A percentile compares a stretch with the other conserved stretches of the same genome.
Conservation (phyloP, 257 asterid genomes). For the Solanum pinnatisectum region DNA sequence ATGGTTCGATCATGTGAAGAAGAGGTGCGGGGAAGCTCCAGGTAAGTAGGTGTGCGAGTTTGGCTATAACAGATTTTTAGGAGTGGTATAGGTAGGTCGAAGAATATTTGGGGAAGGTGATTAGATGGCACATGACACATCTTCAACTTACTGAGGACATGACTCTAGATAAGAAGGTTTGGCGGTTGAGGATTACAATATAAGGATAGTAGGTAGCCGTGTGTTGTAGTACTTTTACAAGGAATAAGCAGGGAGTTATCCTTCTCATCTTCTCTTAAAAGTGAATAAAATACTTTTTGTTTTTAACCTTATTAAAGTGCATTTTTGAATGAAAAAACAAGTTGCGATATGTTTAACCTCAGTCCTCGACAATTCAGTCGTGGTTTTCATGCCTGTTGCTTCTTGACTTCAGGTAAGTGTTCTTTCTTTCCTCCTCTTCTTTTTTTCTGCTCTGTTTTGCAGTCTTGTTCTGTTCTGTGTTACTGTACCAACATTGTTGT, state of each 20-base stretch:
- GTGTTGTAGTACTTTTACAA: too few species aligned
- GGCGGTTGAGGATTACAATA: too few species aligned
- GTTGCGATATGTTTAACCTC: too few species aligned
- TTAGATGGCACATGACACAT: neutral
- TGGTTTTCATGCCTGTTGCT: too few species aligned
- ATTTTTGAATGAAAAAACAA: neutral
- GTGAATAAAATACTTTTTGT: too few species aligned
- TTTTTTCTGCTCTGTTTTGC: neutral
- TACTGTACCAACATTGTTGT: neutral
- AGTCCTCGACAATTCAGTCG: too few species aligned
- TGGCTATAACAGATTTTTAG: too few species aligned
- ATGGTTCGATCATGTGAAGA: neutral
- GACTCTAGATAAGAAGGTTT: too few species aligned
- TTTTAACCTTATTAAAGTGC: neutral
- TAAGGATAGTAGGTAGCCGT: too few species aligned
- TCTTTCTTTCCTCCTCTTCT: neutral
- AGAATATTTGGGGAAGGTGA: neutral
- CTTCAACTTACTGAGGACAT: neutral
- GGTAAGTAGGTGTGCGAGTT: neutral
- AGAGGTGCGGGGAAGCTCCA: neutral
- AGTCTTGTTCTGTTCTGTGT: neutral
- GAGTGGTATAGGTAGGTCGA: neutral
- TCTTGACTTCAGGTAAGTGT: neutral
- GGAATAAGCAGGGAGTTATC: too few species aligned
- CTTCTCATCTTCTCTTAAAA: too few species aligned